These are phyloP conservation scores for Phytophthora lateralis DNA, from an alignment of 352 stramenopile genomes.

Conservation along the genomic window DNA sequence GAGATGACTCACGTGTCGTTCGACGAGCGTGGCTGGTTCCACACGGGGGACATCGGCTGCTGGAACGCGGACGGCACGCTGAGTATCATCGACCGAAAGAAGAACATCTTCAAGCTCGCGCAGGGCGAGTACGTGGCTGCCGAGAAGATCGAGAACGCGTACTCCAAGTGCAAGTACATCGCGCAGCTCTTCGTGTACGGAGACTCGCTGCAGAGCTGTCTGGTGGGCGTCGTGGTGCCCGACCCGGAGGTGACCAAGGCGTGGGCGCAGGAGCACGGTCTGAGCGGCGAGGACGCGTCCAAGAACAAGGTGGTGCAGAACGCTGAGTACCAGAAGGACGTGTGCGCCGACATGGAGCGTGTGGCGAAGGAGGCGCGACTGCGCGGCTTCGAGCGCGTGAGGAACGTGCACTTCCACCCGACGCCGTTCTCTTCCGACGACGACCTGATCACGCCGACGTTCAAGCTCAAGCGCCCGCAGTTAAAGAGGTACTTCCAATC, in stretches of 20 bases:
- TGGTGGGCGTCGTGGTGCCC: constrained; percentile 93
- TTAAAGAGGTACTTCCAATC: constrained; percentile 58
- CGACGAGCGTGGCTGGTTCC: constrained; percentile 92
- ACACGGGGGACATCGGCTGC: constrained; percentile 94
- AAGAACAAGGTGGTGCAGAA: constrained; percentile 40
- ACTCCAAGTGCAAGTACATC: constrained; percentile 89
- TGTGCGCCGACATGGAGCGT: constrained; percentile 28
- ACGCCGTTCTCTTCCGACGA: constrained; percentile 88
- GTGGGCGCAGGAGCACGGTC: constrained; percentile 39
- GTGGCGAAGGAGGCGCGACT: constrained; percentile 55
- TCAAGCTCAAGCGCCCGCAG: constrained; percentile 91
- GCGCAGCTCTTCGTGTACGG: constrained; percentile 94
- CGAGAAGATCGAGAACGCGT: constrained; percentile 96
- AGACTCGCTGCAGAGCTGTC: constrained; percentile 92
- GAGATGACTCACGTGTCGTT: constrained; percentile 90
- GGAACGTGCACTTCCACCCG: constrained; percentile 76
- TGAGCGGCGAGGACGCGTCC: constrained; percentile 27
- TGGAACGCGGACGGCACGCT: constrained; percentile 92
- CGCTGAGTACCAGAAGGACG: constrained; percentile 48
- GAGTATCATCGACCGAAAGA: constrained; percentile 87
- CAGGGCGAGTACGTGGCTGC: constrained; percentile 95
- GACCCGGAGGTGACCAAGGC: constrained; percentile 46
- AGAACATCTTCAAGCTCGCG: constrained; percentile 92
- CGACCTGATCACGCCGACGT: constrained; percentile 92
- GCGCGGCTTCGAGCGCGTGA: constrained; percentile 90